phyloP scores from a whole-genome alignment of 495 filamentous ascomycete species.

The Thermochaetoides thermophila region DNA sequence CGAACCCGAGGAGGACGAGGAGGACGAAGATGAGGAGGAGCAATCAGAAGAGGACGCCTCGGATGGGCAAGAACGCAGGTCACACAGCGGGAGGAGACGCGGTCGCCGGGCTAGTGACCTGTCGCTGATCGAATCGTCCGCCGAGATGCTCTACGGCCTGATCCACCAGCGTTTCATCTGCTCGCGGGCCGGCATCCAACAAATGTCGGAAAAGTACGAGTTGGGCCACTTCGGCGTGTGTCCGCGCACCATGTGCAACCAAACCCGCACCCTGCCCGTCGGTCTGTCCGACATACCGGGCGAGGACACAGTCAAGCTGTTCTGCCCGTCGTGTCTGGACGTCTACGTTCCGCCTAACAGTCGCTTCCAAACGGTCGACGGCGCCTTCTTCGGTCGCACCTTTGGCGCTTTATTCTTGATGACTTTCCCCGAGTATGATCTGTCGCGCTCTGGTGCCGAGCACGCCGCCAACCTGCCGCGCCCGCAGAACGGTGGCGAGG shows the following conservation, averaged over 20 bases:
- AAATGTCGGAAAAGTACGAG: slow-evolving; percentile 99
- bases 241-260: slow-evolving; percentile 77
- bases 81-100: slow-evolving; percentile 45
- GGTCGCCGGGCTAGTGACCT: slow-evolving; percentile 84
- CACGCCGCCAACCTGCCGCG: slow-evolving; percentile 24
- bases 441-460: slow-evolving; percentile 40
- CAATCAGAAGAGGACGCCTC: slow-evolving; percentile 66
- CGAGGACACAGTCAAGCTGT: slow-evolving; percentile 94
- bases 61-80: slow-evolving; percentile 37
- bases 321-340: slow-evolving; percentile 92
- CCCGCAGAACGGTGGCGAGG: slow-evolving; percentile 27
- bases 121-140: slow-evolving; percentile 88
- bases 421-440: slow-evolving; percentile 90
- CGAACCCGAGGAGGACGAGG: slow-evolving; percentile 84
- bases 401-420: slow-evolving; percentile 91
- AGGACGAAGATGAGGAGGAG: slow-evolving; percentile 67
- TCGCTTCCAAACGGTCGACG: slow-evolving; percentile 93
- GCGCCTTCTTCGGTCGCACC: slow-evolving; percentile 94
- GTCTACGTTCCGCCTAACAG: slow-evolving; percentile 96
- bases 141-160: slow-evolving; percentile 91
- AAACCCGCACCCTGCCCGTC: slow-evolving; percentile 78
- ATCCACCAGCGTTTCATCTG: slow-evolving; percentile 99
- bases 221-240: slow-evolving; percentile 88
- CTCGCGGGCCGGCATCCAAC: slow-evolving; percentile 89
- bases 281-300: slow-evolving; percentile 87